Conservation (phyloP, 2,329 filamentous ascomycete species). For the Botrytis aclada region DNA sequence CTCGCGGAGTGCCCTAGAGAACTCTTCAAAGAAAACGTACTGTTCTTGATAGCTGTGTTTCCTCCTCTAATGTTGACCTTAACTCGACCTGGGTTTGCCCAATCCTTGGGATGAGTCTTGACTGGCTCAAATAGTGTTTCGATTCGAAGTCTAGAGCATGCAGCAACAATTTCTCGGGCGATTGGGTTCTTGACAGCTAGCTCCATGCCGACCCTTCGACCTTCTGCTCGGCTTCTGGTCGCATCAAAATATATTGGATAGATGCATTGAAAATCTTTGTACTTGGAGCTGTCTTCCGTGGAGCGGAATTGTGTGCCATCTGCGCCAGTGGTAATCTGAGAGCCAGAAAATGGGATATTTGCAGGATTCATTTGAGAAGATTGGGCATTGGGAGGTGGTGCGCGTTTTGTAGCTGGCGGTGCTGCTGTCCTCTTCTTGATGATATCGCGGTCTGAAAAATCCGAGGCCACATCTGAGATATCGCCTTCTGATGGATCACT, state of each 20-base stretch:
- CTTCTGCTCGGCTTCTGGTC: slow-evolving; percentile 68
- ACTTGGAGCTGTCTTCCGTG: slow-evolving; percentile 51
- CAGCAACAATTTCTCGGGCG: slow-evolving; percentile 83
- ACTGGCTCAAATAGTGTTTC: slow-evolving; percentile 82
- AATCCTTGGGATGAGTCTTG: slow-evolving; percentile 93
- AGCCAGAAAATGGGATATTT: slow-evolving; percentile 41
- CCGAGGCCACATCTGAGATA: slow-evolving; percentile 60
- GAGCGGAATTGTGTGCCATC: slow-evolving; percentile 40
- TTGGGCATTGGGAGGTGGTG: slow-evolving; percentile 37
- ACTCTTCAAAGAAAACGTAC: slow-evolving; percentile 41
- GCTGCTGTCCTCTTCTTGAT: slow-evolving; percentile 27
- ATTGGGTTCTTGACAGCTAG: slow-evolving; percentile 82
- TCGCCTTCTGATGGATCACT: slow-evolving; percentile 82
- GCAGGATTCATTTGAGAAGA: slow-evolving; percentile 41
- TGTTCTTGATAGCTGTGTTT: slow-evolving; percentile 59
- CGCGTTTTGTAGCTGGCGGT: slow-evolving; percentile 25
- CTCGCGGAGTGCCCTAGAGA: background rate
- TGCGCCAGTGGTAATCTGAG: slow-evolving; percentile 37
- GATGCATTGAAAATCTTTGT: slow-evolving; percentile 80
- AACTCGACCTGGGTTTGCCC: slow-evolving; percentile 92
- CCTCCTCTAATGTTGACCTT: slow-evolving; percentile 68
- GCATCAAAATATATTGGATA: slow-evolving; percentile 96
- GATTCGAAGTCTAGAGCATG: slow-evolving; percentile 69
- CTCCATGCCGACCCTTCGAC: slow-evolving; percentile 69
- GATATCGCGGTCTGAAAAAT: slow-evolving; percentile 50